Conservation (phyloP, 176 grass and related monocot species). For the Typha latifolia region DNA sequence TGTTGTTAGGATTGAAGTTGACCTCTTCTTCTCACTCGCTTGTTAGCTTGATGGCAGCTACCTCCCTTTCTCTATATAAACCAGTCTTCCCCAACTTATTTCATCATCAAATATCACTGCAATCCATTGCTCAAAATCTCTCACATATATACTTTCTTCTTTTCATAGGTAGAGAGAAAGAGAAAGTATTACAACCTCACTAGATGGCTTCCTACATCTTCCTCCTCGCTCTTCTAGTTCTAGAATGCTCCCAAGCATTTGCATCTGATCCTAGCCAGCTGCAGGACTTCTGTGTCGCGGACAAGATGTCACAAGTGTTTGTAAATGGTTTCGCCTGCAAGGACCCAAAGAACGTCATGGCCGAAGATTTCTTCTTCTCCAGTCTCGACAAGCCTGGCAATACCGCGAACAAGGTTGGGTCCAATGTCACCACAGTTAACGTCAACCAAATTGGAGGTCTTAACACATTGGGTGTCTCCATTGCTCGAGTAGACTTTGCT, state of each 20-base stretch:
- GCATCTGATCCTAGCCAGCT: background rate
- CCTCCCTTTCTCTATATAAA: background rate
- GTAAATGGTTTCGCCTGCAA: background rate
- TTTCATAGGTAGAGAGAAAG: background rate
- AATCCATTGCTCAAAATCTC: background rate
- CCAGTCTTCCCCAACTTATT: background rate
- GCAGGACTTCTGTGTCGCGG: too few relatives aligned
- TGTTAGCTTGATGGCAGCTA: too few relatives aligned
- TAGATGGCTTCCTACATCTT: conserved; percentile 12
- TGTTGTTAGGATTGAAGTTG: too few relatives aligned
- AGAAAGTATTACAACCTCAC: background rate
- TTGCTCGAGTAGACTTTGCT: conserved; percentile 28
- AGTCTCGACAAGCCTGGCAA: conserved; percentile 15
- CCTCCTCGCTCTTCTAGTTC: conserved; percentile 7
- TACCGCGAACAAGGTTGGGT: conserved; percentile 24
- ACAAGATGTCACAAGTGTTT: background rate
- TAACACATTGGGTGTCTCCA: conserved; percentile 25
- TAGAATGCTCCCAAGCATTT: background rate
- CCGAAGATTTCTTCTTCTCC: background rate
- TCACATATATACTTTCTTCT: background rate
- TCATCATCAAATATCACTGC: background rate
- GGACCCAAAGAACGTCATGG: background rate
- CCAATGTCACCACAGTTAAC: conserved; percentile 10
- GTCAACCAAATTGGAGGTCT: conserved; percentile 19
- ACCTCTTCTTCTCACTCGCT: too few relatives aligned